Percentiles rank a stretch among this genome's conserved stretches.
Evolutionary conservation across 2,329 filamentous ascomycete species (phyloP).

Genomic region (Fusarium sp.): DNA sequence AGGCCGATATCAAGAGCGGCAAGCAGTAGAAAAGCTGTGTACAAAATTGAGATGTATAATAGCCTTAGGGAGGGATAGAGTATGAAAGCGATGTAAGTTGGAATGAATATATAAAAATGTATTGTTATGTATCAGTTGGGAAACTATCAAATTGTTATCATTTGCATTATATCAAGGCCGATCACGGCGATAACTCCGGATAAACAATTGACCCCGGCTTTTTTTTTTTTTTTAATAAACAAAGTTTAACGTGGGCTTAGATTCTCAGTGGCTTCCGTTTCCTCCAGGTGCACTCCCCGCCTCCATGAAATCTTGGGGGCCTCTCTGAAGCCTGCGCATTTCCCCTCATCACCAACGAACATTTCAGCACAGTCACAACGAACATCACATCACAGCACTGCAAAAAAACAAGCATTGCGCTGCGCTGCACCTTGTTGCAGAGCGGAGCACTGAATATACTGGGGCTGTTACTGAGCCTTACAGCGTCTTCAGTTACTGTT

Average conservation of each 20-base stretch:
- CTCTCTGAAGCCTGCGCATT: constrained; percentile 46
- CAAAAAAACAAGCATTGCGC: constrained; percentile 11
- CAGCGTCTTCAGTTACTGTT: neutral
- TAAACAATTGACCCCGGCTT: constrained; percentile 32
- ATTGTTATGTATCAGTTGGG: neutral
- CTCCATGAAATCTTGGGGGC: constrained; percentile 10
- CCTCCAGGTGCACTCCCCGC: constrained; percentile 18
- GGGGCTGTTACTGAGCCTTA: constrained; percentile 11
- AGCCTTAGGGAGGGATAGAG: constrained; percentile 31
- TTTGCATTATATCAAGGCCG: constrained; percentile 6
- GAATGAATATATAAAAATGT: constrained; percentile 24
- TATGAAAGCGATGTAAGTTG: constrained; percentile 30
- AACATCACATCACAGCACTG: constrained; percentile 40
- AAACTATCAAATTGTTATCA: neutral
- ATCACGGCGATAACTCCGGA: constrained; percentile 31
- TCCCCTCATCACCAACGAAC: constrained; percentile 54
- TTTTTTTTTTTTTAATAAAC: neutral
- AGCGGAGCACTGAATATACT: constrained; percentile 28
- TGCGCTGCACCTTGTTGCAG: constrained; percentile 12
- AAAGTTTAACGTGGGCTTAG: neutral
- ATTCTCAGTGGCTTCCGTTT: neutral
- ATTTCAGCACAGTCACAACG: constrained; percentile 57
- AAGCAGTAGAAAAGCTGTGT: constrained; percentile 42
- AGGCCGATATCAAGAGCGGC: constrained; percentile 37
- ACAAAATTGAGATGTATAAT: constrained; percentile 44